Conservation (phyloP, 352 stramenopile genomes). For the Thraustotheca clavata region DNA sequence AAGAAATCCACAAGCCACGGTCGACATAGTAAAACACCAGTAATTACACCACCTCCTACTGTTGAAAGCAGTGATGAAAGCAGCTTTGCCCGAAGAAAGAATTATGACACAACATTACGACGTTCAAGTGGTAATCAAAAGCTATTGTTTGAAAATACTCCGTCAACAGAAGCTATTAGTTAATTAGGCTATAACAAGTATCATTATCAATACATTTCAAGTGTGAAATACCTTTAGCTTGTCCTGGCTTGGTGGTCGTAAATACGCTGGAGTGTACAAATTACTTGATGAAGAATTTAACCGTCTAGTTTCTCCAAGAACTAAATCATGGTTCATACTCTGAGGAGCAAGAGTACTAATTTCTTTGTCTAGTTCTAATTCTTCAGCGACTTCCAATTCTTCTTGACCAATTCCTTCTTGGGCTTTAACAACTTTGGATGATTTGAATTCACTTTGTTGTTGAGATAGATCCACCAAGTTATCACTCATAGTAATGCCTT, state of each 20-base stretch:
- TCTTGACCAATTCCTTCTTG: background rate
- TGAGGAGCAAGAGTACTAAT: background rate
- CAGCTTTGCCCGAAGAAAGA: slow-evolving; percentile 19
- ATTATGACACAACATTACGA: slow-evolving; percentile 6
- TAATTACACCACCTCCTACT: background rate
- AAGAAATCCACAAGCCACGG: background rate
- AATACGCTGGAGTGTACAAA: background rate
- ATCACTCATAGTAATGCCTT: background rate
- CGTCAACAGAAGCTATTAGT: too few species aligned
- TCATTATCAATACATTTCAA: background rate
- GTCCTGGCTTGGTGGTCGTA: background rate
- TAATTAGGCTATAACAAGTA: background rate
- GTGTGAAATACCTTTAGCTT: background rate
- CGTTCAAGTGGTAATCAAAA: slow-evolving; percentile 9
- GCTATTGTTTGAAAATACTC: background rate
- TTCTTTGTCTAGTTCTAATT: slow-evolving; percentile 14
- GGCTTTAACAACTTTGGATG: background rate
- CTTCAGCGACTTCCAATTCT: background rate
- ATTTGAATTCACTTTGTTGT: background rate
- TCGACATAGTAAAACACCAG: background rate
- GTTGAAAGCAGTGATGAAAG: slow-evolving; percentile 11
- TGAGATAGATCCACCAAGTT: background rate
- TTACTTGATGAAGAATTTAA: background rate
- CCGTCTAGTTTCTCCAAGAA: background rate
- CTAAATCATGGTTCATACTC: background rate